Conservation (phyloP, 2,329 filamentous ascomycete genomes). For the Penicillium sp. region DNA sequence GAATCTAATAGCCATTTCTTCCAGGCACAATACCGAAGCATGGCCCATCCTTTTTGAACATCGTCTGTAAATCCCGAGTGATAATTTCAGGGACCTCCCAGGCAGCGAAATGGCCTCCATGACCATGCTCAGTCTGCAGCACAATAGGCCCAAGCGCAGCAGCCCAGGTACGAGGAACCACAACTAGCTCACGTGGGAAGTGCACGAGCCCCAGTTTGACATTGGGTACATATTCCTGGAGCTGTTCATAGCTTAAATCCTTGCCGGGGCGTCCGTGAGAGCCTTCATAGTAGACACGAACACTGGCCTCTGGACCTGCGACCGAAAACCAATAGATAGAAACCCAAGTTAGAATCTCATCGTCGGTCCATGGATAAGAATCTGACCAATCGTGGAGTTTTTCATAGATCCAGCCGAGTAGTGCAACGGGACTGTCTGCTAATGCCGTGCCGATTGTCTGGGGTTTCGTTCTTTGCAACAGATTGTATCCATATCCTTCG, state of each 20-base stretch:
- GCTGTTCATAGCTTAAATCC: slow-evolving; percentile 10
- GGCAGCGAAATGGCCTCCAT: slow-evolving; percentile 24
- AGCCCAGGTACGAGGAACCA: slow-evolving; percentile 21
- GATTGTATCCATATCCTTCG: slow-evolving; percentile 52
- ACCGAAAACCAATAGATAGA: slow-evolving; percentile 70
- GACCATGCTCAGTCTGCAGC: slow-evolving; percentile 15
- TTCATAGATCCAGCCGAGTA: slow-evolving; percentile 78
- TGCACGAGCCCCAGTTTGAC: slow-evolving; percentile 22
- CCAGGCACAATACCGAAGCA: slow-evolving; percentile 12
- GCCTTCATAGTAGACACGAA: slow-evolving; percentile 72
- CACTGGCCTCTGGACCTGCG: slow-evolving; percentile 67
- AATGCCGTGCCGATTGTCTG: slow-evolving; percentile 71
- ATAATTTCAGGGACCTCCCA: slow-evolving; percentile 22
- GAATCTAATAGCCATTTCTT: slow-evolving; percentile 5
- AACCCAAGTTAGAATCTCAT: slow-evolving; percentile 75
- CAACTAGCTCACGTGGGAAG: slow-evolving; percentile 19
- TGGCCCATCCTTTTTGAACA: slow-evolving; percentile 16
- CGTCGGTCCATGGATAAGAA: slow-evolving; percentile 69
- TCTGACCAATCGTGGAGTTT: slow-evolving; percentile 80
- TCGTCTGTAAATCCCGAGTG: slow-evolving; percentile 13
- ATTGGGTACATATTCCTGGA: slow-evolving; percentile 12
- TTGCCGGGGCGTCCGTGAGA: slow-evolving; percentile 1
- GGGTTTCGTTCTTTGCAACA: slow-evolving; percentile 66
- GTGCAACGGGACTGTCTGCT: slow-evolving; percentile 67
- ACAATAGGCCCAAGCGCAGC: slow-evolving; percentile 18